These are phyloP conservation scores for Dichotomocladium elegans DNA, from an alignment of 371 early-diverging fungal species.

Conservation along the genomic window DNA sequence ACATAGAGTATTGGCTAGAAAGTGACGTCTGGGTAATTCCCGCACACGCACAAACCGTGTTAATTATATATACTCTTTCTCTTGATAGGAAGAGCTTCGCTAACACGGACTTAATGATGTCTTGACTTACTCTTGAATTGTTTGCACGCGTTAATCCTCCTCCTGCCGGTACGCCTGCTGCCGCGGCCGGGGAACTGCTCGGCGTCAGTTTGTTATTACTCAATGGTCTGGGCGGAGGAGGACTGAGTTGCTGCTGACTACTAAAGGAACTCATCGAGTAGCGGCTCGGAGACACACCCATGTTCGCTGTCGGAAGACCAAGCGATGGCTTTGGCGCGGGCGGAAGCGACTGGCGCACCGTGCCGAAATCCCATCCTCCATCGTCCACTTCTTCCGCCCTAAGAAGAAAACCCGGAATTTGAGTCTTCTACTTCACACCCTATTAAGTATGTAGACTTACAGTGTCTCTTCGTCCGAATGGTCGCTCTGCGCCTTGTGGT, in stretches of 20 bases:
- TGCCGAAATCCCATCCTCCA: slow-evolving; percentile 33
- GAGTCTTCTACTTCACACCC: neutral
- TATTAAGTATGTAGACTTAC: slow-evolving; percentile 27
- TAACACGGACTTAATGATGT: slow-evolving; percentile 10
- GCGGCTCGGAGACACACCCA: slow-evolving; percentile 23
- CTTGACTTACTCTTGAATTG: slow-evolving; percentile 1
- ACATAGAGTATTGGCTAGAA: slow-evolving; percentile 12
- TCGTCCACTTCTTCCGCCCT: slow-evolving; percentile 11
- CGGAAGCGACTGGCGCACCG: slow-evolving; percentile 41
- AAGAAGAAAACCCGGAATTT: neutral
- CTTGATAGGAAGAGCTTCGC: too few species aligned
- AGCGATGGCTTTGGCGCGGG: slow-evolving; percentile 21
- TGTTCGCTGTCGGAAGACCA: neutral
- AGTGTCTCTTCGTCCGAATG: slow-evolving; percentile 53
- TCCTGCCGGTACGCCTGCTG: neutral
- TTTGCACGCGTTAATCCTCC: neutral
- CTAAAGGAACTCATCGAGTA: slow-evolving; percentile 18
- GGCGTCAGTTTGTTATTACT: slow-evolving; percentile 1
- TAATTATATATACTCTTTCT: neutral
- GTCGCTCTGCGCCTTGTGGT: slow-evolving; percentile 53
- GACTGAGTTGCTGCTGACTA: slow-evolving; percentile 11
- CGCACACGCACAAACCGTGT: neutral
- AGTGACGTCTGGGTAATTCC: neutral
- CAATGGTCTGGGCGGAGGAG: too few species aligned
- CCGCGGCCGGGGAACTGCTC: neutral